Evolutionary conservation across 768 basidiomycete genomes (phyloP).

Genomic region (Suillus paluster): DNA sequence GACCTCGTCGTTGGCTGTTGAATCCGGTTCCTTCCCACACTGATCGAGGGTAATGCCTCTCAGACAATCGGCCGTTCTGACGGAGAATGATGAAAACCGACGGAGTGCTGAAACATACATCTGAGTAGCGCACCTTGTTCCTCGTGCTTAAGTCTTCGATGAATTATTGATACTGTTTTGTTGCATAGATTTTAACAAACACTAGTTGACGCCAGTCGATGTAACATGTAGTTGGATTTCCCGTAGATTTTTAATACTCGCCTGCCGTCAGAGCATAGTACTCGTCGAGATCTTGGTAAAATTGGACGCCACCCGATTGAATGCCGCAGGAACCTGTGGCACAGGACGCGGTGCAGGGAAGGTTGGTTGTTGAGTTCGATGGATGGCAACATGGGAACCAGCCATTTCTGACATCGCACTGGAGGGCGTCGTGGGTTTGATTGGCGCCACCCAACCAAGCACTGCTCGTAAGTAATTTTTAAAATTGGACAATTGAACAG

Average conservation of each 20-base stretch:
- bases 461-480: not conserved
- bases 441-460: not conserved
- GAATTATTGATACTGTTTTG: not conserved
- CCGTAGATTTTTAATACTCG: not conserved
- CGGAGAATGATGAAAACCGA: not conserved
- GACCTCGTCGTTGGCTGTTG: not conserved
- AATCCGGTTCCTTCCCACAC: not conserved
- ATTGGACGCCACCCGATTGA: too few species aligned
- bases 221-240: not conserved
- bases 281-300: not conserved
- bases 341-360: not conserved
- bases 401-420: too few species aligned
- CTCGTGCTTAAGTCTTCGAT: not conserved
- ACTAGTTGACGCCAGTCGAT: not conserved
- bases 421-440: not conserved
- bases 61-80: not conserved
- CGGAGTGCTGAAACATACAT: not conserved
- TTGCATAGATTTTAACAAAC: not conserved
- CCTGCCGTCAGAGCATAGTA: not conserved
- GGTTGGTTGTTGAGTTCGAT: too few species aligned
- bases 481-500: not conserved
- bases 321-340: too few species aligned
- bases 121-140: not conserved
- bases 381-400: not conserved
- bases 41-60: not conserved